Conservation (phyloP, 2,329 filamentous ascomycete species). For the Pseudogymnoascus sp. region DNA sequence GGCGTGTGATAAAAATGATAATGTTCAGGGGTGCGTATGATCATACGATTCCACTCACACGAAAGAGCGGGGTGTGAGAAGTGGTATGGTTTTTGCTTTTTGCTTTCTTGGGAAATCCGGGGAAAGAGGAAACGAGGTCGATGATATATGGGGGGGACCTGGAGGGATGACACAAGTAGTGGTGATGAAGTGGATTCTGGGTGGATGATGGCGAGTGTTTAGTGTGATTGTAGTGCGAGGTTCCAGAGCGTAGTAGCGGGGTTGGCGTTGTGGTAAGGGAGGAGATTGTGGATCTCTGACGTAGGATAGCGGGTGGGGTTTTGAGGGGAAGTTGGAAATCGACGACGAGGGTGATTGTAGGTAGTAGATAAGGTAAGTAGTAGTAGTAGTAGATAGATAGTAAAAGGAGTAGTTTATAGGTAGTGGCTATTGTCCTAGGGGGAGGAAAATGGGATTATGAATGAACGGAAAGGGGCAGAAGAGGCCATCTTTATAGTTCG, state of each 20-base stretch:
- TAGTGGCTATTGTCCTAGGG: background rate
- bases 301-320: background rate
- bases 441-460: background rate
- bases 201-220: slow-evolving; percentile 2
- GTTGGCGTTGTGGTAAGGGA: background rate
- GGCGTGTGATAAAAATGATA: background rate
- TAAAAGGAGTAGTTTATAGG: too few species aligned
- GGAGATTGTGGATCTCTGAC: background rate
- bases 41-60: background rate
- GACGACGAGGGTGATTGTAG: background rate
- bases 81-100: background rate
- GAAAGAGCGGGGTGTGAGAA: background rate
- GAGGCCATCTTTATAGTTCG: background rate
- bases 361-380: background rate
- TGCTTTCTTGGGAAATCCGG: background rate
- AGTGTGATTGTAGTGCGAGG: background rate
- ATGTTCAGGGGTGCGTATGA: background rate
- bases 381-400: too few species aligned
- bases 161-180: background rate
- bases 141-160: background rate
- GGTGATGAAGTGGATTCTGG: background rate
- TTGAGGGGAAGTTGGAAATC: background rate
- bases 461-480: background rate
- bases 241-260: background rate
- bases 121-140: background rate